Evolutionary conservation across 768 basidiomycete species (phyloP).

Genomic region (Strobilomyces dryophilus): DNA sequence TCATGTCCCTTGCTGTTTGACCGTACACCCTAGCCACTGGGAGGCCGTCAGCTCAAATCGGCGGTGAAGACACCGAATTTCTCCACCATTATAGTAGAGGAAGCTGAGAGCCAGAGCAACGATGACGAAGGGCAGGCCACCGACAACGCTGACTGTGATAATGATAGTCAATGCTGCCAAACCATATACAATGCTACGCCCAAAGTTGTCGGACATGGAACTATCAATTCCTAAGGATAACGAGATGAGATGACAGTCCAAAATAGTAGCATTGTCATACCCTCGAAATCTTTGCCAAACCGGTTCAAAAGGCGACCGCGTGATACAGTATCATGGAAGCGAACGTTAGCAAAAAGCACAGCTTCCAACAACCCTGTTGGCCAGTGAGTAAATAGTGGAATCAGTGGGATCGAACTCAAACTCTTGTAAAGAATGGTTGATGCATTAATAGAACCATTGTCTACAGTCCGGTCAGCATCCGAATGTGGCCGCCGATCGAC

Average conservation of each 20-base stretch:
- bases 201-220: constrained; percentile 79
- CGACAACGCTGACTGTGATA: constrained; percentile 70
- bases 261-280: constrained; percentile 14
- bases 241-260: constrained; percentile 6
- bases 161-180: constrained; percentile 72
- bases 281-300: constrained; percentile 90
- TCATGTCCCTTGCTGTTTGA: constrained; percentile 85
- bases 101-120: constrained; percentile 51
- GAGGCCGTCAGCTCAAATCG: constrained; percentile 5
- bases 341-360: constrained; percentile 82
- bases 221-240: constrained; percentile 67
- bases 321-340: constrained; percentile 91
- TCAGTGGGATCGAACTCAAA: constrained; percentile 18
- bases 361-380: constrained; percentile 57
- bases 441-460: constrained; percentile 78
- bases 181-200: constrained; percentile 66
- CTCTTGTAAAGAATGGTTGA: constrained; percentile 74
- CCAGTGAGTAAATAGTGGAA: constrained; percentile 12
- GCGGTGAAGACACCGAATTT: background rate
- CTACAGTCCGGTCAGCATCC: constrained; percentile 24
- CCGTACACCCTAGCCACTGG: constrained; percentile 54
- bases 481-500: background rate
- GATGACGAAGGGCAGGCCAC: constrained; percentile 70
- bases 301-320: constrained; percentile 80
- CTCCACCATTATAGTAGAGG: constrained; percentile 70